A percentile compares a stretch with the other conserved stretches of the same genome.
Conservation (phyloP, 1,139 yeast species). For the Debaryomyces sp. region DNA sequence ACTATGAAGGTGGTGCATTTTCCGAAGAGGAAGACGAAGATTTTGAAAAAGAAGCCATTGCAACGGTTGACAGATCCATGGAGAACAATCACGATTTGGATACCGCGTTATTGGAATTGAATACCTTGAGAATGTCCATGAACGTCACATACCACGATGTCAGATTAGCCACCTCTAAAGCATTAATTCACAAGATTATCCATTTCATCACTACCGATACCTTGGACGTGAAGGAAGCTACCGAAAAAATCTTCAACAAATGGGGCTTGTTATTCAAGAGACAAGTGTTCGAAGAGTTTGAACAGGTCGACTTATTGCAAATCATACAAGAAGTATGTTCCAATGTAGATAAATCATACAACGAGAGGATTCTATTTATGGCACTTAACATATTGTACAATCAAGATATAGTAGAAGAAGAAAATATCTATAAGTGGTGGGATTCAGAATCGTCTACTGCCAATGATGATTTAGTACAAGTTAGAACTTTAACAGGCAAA, state of each 20-base stretch:
- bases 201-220: conserved; percentile 79
- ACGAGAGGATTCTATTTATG: conserved; percentile 61
- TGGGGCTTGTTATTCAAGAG: conserved; percentile 83
- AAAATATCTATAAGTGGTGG: conserved; percentile 84
- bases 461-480: conserved; percentile 45
- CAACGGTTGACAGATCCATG: conserved; percentile 90
- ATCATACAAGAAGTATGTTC: conserved; percentile 56
- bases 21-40: conserved; percentile 70
- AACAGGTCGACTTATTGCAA: conserved; percentile 72
- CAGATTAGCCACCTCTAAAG: conserved; percentile 75
- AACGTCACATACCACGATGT: conserved; percentile 94
- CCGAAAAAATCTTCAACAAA: conserved; percentile 67
- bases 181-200: conserved; percentile 67
- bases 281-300: conserved; percentile 80
- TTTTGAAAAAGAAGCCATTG: conserved; percentile 84
- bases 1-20: conserved; percentile 38
- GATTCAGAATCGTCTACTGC: conserved; percentile 43
- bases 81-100: conserved; percentile 91
- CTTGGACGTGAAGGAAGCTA: conserved; percentile 72
- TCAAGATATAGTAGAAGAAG: conserved; percentile 80
- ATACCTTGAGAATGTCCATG: conserved; percentile 96
- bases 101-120: conserved; percentile 88
- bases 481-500: conserved; percentile 61
- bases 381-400: conserved; percentile 75
- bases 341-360: conserved; percentile 27